Percentiles rank a stretch among this genome's conserved stretches.
Conservation (phyloP, 2,329 filamentous ascomycete species). For the Boeremia lycopersici region DNA sequence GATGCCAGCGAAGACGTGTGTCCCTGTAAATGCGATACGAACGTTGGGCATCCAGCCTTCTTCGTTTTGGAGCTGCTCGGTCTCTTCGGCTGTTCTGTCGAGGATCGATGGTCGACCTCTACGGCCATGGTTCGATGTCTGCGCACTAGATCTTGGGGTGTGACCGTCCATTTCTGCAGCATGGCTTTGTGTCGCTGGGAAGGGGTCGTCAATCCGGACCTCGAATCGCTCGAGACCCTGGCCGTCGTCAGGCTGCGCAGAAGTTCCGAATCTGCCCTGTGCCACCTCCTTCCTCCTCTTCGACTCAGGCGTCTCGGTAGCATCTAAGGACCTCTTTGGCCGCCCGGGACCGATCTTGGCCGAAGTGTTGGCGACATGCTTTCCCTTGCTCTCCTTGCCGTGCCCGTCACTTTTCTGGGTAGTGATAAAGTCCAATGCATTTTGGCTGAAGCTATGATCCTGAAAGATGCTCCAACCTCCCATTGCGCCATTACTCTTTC, state of each 20-base stretch:
- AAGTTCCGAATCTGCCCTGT: constrained; percentile 71
- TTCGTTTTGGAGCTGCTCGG: constrained; percentile 32
- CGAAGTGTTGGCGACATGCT: constrained; percentile 14
- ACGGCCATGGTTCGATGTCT: constrained; percentile 25
- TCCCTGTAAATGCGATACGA: constrained; percentile 72
- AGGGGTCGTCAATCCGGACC: constrained; percentile 56
- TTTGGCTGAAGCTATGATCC: constrained; percentile 62
- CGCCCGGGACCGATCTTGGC: constrained; percentile 33
- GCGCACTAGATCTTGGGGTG: constrained; percentile 19
- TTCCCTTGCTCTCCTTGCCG: constrained; percentile 20
- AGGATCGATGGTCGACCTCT: constrained; percentile 42
- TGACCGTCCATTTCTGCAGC: constrained; percentile 22
- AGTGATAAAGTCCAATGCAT: constrained; percentile 55
- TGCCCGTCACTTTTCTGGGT: constrained; percentile 30
- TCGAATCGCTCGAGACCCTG: constrained; percentile 55
- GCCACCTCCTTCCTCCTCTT: constrained; percentile 69
- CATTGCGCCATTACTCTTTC: constrained; percentile 71
- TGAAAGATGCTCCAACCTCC: constrained; percentile 83
- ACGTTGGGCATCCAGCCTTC: constrained; percentile 63
- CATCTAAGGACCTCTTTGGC: constrained; percentile 36
- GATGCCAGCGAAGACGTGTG: constrained; percentile 81
- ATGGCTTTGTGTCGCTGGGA: constrained; percentile 25
- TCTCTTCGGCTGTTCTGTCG: constrained; percentile 41
- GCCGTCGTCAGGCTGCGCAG: constrained; percentile 26
- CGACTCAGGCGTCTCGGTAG: constrained; percentile 32